Conservation (phyloP, 1,284 basidiomycete genomes). For the Puccinia brachypodii region DNA sequence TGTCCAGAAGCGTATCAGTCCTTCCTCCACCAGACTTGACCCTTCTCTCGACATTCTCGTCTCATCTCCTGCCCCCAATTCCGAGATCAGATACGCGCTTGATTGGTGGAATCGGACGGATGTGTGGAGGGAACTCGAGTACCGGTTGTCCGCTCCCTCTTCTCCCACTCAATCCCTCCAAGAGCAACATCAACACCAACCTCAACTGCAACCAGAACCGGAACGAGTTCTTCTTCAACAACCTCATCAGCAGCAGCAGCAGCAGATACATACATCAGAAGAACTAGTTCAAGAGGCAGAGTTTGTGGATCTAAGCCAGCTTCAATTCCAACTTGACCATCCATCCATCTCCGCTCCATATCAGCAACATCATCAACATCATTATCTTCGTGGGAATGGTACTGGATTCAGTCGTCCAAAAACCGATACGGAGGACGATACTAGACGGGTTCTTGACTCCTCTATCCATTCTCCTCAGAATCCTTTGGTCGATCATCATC, state of each 20-base stretch:
- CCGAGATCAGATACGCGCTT: too few species aligned
- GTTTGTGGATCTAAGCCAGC: not conserved
- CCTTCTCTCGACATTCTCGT: not conserved
- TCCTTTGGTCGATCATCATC: too few species aligned
- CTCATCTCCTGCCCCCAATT: too few species aligned
- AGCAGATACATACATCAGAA: too few species aligned
- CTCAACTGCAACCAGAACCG: too few species aligned
- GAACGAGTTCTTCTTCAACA: too few species aligned
- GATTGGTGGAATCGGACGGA: not conserved
- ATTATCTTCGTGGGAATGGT: not conserved
- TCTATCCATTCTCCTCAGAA: too few species aligned
- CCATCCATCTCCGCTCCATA: not conserved
- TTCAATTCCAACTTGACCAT: not conserved
- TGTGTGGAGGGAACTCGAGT: conserved; percentile 1
- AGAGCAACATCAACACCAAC: not conserved
- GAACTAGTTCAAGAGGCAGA: not conserved
- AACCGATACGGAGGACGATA: too few species aligned
- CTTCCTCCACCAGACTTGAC: too few species aligned
- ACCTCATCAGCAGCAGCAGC: not conserved
- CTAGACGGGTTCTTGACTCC: too few species aligned
- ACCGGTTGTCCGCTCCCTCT: not conserved
- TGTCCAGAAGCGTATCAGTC: not conserved
- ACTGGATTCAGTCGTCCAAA: too few species aligned
- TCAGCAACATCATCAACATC: not conserved
- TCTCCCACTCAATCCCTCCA: not conserved